A percentile compares a stretch with the other conserved stretches of the same genome.
Conservation (phyloP, 108 stramenopile genomes). For the Discostella stelligeroides region DNA sequence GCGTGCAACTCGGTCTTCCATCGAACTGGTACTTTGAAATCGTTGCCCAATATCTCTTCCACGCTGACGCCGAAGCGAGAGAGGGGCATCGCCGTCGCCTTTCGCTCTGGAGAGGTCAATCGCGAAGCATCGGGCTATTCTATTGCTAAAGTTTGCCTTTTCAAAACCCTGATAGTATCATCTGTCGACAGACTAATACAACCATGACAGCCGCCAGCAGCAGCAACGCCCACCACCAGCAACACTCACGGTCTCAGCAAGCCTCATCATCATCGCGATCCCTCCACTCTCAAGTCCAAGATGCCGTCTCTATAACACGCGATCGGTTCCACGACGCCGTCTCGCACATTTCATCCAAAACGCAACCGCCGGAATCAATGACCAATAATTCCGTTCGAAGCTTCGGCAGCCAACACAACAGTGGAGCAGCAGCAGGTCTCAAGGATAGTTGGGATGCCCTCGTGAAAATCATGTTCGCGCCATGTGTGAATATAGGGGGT, state of each 20-base stretch:
- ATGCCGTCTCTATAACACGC: background rate
- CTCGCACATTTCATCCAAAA: background rate
- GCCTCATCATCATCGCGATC: background rate
- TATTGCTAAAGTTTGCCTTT: too few species aligned
- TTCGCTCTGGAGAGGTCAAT: too few species aligned
- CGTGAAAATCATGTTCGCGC: constrained; percentile 34
- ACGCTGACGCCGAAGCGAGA: too few species aligned
- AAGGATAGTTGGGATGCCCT: constrained; percentile 24
- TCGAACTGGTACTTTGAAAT: too few species aligned
- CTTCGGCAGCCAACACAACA: background rate
- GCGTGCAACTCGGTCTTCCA: too few species aligned
- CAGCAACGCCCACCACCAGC: background rate
- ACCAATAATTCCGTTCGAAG: background rate
- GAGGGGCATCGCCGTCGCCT: too few species aligned
- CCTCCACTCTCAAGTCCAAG: constrained; percentile 4
- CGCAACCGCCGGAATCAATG: background rate
- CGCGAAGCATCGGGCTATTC: too few species aligned
- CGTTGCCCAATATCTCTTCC: too few species aligned
- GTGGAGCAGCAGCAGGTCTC: background rate
- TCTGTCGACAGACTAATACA: too few species aligned
- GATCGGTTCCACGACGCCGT: background rate
- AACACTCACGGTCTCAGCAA: background rate
- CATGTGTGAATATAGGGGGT: constrained; percentile 38
- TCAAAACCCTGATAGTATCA: too few species aligned
- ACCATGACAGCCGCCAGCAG: background rate